A percentile compares a stretch with the other conserved stretches of the same genome.
phyloP scores from a whole-genome alignment of 345 rosid genomes.

The Noccaea caerulescens region DNA sequence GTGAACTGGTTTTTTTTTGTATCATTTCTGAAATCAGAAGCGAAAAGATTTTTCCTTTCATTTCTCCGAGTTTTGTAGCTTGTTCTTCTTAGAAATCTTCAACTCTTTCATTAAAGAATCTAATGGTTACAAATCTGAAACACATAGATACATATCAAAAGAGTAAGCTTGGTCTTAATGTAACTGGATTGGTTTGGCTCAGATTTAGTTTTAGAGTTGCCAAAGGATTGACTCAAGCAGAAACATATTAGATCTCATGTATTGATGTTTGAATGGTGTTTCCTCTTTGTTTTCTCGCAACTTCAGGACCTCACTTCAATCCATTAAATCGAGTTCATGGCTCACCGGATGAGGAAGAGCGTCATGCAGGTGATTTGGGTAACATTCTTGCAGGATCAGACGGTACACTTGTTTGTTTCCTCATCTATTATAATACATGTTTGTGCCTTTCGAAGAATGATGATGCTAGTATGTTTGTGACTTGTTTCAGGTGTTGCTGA shows the following conservation, averaged over 20 bases:
- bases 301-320: constrained; percentile 92
- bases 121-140: background rate
- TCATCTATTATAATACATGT: background rate
- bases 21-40: background rate
- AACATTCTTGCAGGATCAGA: constrained; percentile 77
- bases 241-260: background rate
- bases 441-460: constrained; percentile 5
- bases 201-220: constrained; percentile 23
- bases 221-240: constrained; percentile 1
- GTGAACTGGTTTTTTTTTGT: background rate
- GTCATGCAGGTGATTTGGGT: constrained; percentile 98
- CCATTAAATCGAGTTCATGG: constrained; percentile 85
- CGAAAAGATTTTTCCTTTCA: background rate
- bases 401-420: constrained; percentile 48
- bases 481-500: constrained; percentile 79
- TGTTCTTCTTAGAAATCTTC: background rate
- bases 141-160: background rate
- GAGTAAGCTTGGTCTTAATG: constrained; percentile 14
- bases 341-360: constrained; percentile 65
- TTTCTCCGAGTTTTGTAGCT: background rate
- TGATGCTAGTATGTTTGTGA: constrained; percentile 12
- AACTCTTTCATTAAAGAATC: background rate
- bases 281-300: background rate
- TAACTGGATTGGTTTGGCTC: constrained; percentile 14
- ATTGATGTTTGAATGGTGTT: constrained; percentile 7